Evolutionary conservation across 2,329 filamentous ascomycete species (phyloP), one percentile per base, ranked within the genome.

Genomic region (Pseudogymnoascus sp.): DNA sequence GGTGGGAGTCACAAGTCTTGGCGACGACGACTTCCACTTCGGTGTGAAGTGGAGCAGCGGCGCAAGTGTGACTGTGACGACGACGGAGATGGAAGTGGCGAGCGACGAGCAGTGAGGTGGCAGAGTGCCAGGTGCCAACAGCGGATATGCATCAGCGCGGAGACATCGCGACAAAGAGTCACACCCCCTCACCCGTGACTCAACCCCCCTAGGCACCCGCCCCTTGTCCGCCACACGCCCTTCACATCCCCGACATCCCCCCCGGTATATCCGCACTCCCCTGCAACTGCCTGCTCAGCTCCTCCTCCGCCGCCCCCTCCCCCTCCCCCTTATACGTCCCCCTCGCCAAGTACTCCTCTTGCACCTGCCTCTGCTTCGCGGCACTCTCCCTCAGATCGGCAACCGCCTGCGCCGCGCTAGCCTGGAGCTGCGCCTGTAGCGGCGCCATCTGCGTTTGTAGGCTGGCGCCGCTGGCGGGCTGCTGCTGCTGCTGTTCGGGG

Each of bases 211-310:
- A 47, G 41, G 41, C 41, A 47, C 41, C 41, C 41, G 9, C 2
- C 41, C 14, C 39, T 2, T 2, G 0, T n/a, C 11, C 18, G 12
- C 16, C 32, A 11, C 37, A 28, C 41, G 5, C 41, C 41, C 39
- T 14, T 47, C 41, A 47, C 41, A 47, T 25, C 41, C 41, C 41
- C 41, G 20, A 20, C 41, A 47, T 47, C 5, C 41, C 41, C 20
- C 41, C 41, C 41, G 41, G 41, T 22, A 47, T 47, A 47, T 47
- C 41, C 41, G 18, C 39, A 43, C 41, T 28, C 41, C 41, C 41
- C 65, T 79, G 78, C 62, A 84, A 69, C 66, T 84, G 81, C 41
- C 79, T 74, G 62, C 81, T 79, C 47, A 83, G 79, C 59, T 84
- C 81, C 16, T 83, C 81, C 2, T 78, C 76, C 6, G 65, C 65